Evolutionary conservation across 2,329 filamentous ascomycete species (phyloP).

Genomic region (Colletotrichum chlorophyti): DNA sequence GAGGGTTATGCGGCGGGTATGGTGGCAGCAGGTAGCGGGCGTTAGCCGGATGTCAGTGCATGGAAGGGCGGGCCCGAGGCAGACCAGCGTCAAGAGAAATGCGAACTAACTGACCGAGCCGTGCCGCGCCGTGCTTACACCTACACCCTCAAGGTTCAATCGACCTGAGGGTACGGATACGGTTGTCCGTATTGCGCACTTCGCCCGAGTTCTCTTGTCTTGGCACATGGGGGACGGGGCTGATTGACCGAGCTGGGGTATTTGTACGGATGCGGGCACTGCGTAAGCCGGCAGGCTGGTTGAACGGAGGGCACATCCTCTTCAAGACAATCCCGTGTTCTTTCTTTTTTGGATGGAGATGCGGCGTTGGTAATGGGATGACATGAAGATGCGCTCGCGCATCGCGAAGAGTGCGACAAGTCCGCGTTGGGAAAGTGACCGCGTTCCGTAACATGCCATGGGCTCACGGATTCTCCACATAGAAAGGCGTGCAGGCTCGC

Average conservation of each 20-base stretch:
- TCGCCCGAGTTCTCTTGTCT: conserved; percentile 13
- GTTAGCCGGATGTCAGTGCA: too few species aligned
- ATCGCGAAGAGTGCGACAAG: background rate
- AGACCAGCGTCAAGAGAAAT: background rate
- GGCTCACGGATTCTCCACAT: too few species aligned
- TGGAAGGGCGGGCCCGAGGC: too few species aligned
- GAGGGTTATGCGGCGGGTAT: background rate
- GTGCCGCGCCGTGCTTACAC: conserved; percentile 26
- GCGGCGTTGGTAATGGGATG: background rate
- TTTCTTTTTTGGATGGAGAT: too few species aligned
- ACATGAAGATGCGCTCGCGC: conserved; percentile 9
- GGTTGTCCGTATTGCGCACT: conserved; percentile 3
- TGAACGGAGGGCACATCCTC: background rate
- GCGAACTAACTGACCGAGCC: conserved; percentile 12
- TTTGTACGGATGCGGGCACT: too few species aligned
- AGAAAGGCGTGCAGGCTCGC: conserved; percentile 8
- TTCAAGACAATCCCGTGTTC: too few species aligned
- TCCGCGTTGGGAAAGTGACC: background rate
- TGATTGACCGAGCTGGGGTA: background rate
- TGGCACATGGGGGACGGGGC: too few species aligned
- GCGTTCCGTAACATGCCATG: too few species aligned
- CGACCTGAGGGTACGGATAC: conserved; percentile 17
- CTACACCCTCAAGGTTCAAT: conserved; percentile 1
- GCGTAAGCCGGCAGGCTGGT: conserved; percentile 9
- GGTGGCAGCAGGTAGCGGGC: background rate